phyloP scores from a whole-genome alignment of 2,329 filamentous ascomycete genomes.

The Akanthomyces uredinophilus region DNA sequence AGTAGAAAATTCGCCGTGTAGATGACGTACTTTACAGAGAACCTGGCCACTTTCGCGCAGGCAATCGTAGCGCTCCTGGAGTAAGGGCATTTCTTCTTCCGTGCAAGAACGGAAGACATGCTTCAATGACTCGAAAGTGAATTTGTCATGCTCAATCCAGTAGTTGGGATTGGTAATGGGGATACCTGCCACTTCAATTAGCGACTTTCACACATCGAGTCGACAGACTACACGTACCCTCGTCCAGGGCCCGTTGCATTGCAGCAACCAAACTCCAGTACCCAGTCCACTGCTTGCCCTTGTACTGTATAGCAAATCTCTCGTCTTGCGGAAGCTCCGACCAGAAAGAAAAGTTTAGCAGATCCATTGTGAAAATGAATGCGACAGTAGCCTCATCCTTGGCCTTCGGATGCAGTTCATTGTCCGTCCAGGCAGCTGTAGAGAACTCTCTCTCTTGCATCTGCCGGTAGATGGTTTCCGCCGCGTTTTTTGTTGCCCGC shows the following conservation, averaged over 20 bases:
- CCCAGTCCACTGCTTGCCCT: conserved; percentile 78
- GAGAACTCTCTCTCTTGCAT: conserved; percentile 85
- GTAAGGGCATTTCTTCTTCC: conserved; percentile 78
- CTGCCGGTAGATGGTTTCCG: conserved; percentile 68
- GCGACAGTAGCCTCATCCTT: conserved; percentile 76
- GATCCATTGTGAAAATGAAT: conserved; percentile 96
- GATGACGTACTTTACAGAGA: conserved; percentile 61
- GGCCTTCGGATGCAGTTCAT: conserved; percentile 81
- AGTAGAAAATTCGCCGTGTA: not conserved
- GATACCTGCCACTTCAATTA: conserved; percentile 51
- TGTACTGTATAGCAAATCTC: conserved; percentile 78
- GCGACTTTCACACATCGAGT: conserved; percentile 2
- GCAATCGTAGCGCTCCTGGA: conserved; percentile 71
- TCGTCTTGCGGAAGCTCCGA: conserved; percentile 64
- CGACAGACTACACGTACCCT: conserved; percentile 46
- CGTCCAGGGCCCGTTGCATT: conserved; percentile 80
- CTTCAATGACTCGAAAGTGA: conserved; percentile 65
- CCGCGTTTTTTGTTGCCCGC: conserved; percentile 74
- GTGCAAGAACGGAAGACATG: conserved; percentile 84
- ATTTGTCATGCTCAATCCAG: conserved; percentile 74
- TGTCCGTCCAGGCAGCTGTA: conserved; percentile 77
- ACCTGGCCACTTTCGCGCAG: conserved; percentile 78
- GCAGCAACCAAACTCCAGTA: conserved; percentile 93
- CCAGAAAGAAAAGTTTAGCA: conserved; percentile 98
- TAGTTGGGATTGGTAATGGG: conserved; percentile 85